These are phyloP conservation scores for Hawksworthiomyces lignivorus DNA, from an alignment of 2,329 filamentous ascomycete species.

Conservation along the genomic window DNA sequence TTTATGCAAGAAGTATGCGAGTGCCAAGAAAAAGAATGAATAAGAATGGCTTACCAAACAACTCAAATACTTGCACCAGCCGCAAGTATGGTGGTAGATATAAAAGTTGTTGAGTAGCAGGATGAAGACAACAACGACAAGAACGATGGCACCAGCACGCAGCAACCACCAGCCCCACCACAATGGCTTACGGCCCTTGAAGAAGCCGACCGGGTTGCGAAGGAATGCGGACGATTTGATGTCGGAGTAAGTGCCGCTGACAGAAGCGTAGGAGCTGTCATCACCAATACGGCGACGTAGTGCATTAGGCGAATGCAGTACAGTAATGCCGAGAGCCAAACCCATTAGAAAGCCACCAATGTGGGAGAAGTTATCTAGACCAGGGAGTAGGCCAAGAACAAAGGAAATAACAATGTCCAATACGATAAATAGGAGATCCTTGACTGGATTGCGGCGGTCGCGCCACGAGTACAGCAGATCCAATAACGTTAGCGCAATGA, in stretches of 20 bases:
- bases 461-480: conserved; percentile 92
- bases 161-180: conserved; percentile 99
- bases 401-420: conserved; percentile 86
- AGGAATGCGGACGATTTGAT: conserved; percentile 46
- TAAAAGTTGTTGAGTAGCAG: conserved; percentile 90
- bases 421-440: conserved; percentile 80
- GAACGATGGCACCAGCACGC: conserved; percentile 66
- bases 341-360: conserved; percentile 96
- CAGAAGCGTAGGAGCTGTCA: conserved; percentile 63
- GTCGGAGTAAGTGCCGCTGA: conserved; percentile 41
- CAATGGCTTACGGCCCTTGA: conserved; percentile 82
- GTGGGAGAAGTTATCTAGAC: conserved; percentile 93
- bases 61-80: conserved; percentile 92
- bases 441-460: conserved; percentile 65
- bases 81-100: conserved; percentile 63
- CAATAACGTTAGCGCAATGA: conserved; percentile 79
- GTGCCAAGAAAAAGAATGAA: not conserved
- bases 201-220: conserved; percentile 66
- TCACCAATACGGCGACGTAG: conserved; percentile 67
- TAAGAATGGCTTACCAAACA: conserved; percentile 73
- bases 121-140: conserved; percentile 79
- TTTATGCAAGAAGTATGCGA: not conserved
- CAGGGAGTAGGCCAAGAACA: conserved; percentile 82
- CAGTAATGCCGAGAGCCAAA: conserved; percentile 73
- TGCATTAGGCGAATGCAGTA: conserved; percentile 80